Base-by-base conservation (phyloP, 345 rosid species). In the Hibiscus trionum region DNA sequence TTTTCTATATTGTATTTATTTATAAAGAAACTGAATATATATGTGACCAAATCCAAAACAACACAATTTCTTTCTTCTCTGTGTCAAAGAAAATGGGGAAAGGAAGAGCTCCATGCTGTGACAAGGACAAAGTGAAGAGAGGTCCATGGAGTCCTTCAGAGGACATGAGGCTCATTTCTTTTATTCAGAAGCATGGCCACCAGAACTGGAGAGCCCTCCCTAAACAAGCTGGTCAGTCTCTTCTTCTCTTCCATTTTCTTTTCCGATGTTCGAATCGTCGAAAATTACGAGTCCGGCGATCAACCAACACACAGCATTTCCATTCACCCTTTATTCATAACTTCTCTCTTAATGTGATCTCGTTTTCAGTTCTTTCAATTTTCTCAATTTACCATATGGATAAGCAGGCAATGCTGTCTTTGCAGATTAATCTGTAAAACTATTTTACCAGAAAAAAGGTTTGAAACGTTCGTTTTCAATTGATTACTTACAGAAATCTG, bases 61-160 rank as follows among this genome's bases (percentile, higher is more conserved):
- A 1, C 21, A 56, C 29, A 8, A 3, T 17, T 3, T 17, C 19
- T 17, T 11, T 17, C 9, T 52, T 56, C 60, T 17, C 21, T 56
- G 27, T 55, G 4, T 37, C 8, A 37, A 37, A 8, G 4, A 24
- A 14, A 44, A 14, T 68, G 71, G 60, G 71, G 15, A 90, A 79
- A 78, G 97, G 97, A 73, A 88, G 98, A 79, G 90, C 97, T 1
- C 97, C 95, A 1, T 94, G 98, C 39, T 94, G 97, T 72, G 95
- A 91, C 66, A 91, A 94, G 83, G 85, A 75, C 71, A 72, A 84
- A 75, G 97, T 94, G 80, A 94, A 88, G 80, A 91, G 86, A 86
- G 98, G 98, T 26, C 93, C 97, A 75, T 94, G 98, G 98, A 91
- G 90, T 44, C 90, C 96, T 63, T 85, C 84, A 1, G 98, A 94